Conservation (phyloP, 768 basidiomycete genomes). For the Albatrellus ellisii region DNA sequence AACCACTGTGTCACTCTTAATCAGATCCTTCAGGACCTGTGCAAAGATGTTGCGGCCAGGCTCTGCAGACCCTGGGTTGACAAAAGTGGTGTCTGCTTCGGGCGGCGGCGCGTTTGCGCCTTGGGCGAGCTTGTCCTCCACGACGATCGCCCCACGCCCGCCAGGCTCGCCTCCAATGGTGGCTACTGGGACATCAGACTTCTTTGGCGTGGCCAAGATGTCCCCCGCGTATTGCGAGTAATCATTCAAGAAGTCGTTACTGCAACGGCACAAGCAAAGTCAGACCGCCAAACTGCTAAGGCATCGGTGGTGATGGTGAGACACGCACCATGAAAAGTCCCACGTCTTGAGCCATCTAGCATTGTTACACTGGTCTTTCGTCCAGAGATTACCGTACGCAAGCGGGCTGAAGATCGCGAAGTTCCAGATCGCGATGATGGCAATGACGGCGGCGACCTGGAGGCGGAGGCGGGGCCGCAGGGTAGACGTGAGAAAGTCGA, state of each 20-base stretch:
- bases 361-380: conserved; percentile 56
- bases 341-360: conserved; percentile 87
- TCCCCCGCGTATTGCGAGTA: conserved; percentile 40
- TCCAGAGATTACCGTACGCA: conserved; percentile 81
- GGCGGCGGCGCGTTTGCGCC: conserved; percentile 9
- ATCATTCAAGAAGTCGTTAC: conserved; percentile 55
- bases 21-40: conserved; percentile 29
- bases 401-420: conserved; percentile 73
- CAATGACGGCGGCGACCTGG: conserved; percentile 66
- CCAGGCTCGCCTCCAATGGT: conserved; percentile 39
- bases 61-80: conserved; percentile 42
- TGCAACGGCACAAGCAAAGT: conserved; percentile 16
- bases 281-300: background rate
- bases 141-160: conserved; percentile 42
- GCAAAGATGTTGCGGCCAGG: conserved; percentile 71
- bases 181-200: conserved; percentile 25
- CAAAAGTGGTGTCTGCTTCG: conserved; percentile 21
- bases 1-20: conserved; percentile 28
- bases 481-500: conserved; percentile 76
- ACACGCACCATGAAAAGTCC: conserved; percentile 88
- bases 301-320: background rate
- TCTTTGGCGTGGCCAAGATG: conserved; percentile 25
- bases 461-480: conserved; percentile 65
- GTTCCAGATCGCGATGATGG: conserved; percentile 64
- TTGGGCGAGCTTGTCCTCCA: conserved; percentile 28